Conservation (phyloP, 345 rosid species). For the Euphorbia peplus region DNA sequence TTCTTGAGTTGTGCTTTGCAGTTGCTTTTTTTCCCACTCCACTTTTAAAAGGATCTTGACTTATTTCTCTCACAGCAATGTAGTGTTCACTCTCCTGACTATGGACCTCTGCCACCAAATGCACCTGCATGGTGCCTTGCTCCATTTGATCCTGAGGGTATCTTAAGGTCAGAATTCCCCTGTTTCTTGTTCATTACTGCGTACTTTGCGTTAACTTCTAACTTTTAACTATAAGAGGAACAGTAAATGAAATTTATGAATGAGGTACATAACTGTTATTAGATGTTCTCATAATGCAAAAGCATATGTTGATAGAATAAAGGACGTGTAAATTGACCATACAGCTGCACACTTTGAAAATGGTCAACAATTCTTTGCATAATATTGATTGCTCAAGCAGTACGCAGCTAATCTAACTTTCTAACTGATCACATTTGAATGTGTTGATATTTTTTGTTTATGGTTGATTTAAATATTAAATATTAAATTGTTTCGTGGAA, state of each 20-base stretch:
- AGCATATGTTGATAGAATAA: background rate
- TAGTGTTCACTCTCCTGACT: constrained; percentile 61
- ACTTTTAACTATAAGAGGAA: background rate
- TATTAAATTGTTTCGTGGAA: constrained; percentile 15
- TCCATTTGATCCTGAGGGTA: constrained; percentile 64
- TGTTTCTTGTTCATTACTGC: background rate
- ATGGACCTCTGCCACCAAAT: constrained; percentile 50
- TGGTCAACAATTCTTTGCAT: background rate
- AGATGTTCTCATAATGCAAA: background rate
- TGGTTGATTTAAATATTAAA: background rate
- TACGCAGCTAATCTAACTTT: background rate
- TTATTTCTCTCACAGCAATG: constrained; percentile 40
- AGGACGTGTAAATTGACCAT: background rate
- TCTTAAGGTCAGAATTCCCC: constrained; percentile 38
- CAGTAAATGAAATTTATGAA: background rate
- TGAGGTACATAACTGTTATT: background rate
- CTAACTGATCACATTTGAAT: background rate
- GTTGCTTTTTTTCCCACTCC: background rate
- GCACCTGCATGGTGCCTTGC: constrained; percentile 62
- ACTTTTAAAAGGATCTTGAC: background rate
- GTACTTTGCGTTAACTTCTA: background rate
- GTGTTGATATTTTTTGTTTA: background rate
- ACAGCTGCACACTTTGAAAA: background rate
- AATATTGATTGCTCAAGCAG: background rate
- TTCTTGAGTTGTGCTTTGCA: constrained; percentile 4